Percentiles rank a stretch among this genome's conserved stretches.
These are phyloP conservation scores for Tulasnella sp. DNA, from an alignment of 768 basidiomycete genomes.

Conservation along the genomic window DNA sequence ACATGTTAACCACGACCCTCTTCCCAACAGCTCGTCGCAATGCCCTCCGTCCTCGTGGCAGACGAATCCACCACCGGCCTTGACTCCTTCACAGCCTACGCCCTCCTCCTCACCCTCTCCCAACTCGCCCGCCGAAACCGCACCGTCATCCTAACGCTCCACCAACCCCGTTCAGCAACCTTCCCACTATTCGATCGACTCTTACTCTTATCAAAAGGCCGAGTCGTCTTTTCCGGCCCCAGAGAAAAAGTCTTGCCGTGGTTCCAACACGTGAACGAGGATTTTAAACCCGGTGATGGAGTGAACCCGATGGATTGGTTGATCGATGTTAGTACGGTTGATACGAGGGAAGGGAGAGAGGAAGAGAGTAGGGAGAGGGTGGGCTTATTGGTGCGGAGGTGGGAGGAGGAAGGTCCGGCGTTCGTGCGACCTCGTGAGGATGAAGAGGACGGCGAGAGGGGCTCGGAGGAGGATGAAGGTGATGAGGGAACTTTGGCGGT, in stretches of 20 bases:
- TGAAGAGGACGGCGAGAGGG: background rate
- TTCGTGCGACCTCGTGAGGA: background rate
- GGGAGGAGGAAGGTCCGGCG: conserved; percentile 28
- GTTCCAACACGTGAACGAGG: conserved; percentile 34
- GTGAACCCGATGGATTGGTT: conserved; percentile 41
- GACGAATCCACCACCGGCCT: conserved; percentile 50
- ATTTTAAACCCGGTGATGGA: conserved; percentile 27
- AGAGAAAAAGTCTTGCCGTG: conserved; percentile 29
- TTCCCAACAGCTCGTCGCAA: conserved; percentile 41
- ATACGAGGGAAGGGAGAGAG: conserved; percentile 36
- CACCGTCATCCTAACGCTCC: conserved; percentile 57
- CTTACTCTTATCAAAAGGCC: conserved; percentile 49
- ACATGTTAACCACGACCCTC: background rate
- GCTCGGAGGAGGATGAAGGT: background rate
- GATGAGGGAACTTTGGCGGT: background rate
- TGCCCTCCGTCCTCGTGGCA: conserved; percentile 52
- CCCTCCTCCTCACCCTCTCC: conserved; percentile 37
- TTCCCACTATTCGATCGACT: conserved; percentile 54
- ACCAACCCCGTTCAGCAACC: conserved; percentile 57
- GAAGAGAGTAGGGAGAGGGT: conserved; percentile 32
- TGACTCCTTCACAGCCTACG: conserved; percentile 30
- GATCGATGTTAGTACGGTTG: conserved; percentile 38
- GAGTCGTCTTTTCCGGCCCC: conserved; percentile 31
- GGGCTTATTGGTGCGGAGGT: conserved; percentile 31
- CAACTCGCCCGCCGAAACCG: conserved; percentile 37